These are phyloP conservation scores for Cryptococcus hybrid DNA, from an alignment of 1,284 basidiomycete species.

Conservation along the genomic window DNA sequence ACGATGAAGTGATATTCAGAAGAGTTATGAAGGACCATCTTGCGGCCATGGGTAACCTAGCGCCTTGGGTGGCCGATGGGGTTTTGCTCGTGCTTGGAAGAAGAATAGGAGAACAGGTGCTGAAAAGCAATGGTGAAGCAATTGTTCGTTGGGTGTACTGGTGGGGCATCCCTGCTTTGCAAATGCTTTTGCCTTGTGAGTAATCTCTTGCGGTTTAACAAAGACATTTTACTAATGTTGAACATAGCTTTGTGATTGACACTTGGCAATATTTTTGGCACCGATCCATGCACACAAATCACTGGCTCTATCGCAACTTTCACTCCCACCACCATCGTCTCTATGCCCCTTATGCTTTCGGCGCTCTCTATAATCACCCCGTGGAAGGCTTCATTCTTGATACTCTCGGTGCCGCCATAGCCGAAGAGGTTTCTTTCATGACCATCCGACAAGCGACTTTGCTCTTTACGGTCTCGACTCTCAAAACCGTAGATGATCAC, in stretches of 20 bases:
- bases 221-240: constrained; percentile 9
- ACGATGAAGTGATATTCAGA: constrained; percentile 48
- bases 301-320: constrained; percentile 84
- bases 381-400: constrained; percentile 93
- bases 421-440: constrained; percentile 69
- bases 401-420: constrained; percentile 73
- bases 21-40: constrained; percentile 57
- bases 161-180: constrained; percentile 83
- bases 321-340: constrained; percentile 96
- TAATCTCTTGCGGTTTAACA: constrained; percentile 20
- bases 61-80: constrained; percentile 51
- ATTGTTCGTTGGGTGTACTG: constrained; percentile 78
- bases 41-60: constrained; percentile 52
- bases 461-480: constrained; percentile 77
- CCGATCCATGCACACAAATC: constrained; percentile 86
- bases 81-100: constrained; percentile 54
- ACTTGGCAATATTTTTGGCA: constrained; percentile 99
- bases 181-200: constrained; percentile 84
- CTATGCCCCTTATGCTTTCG: constrained; percentile 96
- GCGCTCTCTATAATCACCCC: constrained; percentile 97
- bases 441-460: constrained; percentile 79
- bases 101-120: constrained; percentile 43
- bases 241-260: constrained; percentile 84
- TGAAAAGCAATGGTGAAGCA: constrained; percentile 55
- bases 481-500: constrained; percentile 98